Conservation (phyloP, 345 rosid genomes). For the Nasturtium officinale region DNA sequence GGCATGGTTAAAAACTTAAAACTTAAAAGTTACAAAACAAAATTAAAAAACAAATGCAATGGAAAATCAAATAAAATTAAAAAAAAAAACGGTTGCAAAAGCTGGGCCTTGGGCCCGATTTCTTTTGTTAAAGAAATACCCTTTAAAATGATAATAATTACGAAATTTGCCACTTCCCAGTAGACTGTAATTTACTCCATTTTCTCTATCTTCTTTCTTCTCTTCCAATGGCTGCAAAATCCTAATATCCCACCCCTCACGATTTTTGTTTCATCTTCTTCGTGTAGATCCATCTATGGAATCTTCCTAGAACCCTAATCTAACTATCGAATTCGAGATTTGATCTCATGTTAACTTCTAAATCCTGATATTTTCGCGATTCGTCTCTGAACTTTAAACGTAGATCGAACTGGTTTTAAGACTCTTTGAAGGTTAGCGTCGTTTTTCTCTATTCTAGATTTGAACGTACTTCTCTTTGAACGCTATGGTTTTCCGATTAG, state of each 20-base stretch:
- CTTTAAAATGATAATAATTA: slow-evolving; percentile 4
- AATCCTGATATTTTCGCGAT: slow-evolving; percentile 17
- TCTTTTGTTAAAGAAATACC: background rate
- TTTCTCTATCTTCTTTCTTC: slow-evolving; percentile 20
- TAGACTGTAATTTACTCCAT: slow-evolving; percentile 24
- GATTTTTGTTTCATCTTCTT: slow-evolving; percentile 12
- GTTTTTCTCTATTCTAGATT: slow-evolving; percentile 6
- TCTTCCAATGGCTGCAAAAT: slow-evolving; percentile 32
- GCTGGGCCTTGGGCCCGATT: slow-evolving; percentile 5
- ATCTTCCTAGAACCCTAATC: slow-evolving; percentile 35
- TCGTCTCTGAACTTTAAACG: slow-evolving; percentile 22
- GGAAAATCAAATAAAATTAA: background rate
- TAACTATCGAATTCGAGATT: background rate
- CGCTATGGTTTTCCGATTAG: background rate
- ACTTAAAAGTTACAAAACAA: too few species aligned
- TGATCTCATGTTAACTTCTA: slow-evolving; percentile 8
- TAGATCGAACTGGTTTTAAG: slow-evolving; percentile 16
- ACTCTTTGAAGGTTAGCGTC: slow-evolving; percentile 36
- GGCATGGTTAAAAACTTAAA: too few species aligned
- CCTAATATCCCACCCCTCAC: background rate
- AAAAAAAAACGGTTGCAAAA: background rate
- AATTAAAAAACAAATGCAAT: too few species aligned
- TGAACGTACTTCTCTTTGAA: slow-evolving; percentile 1
- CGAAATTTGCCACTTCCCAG: slow-evolving; percentile 43
- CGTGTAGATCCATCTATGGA: slow-evolving; percentile 31